A percentile compares a stretch with the other conserved stretches of the same genome.
These are phyloP conservation scores for Staphylotrichum longicolle DNA, from an alignment of 495 filamentous ascomycete genomes.

Conservation along the genomic window DNA sequence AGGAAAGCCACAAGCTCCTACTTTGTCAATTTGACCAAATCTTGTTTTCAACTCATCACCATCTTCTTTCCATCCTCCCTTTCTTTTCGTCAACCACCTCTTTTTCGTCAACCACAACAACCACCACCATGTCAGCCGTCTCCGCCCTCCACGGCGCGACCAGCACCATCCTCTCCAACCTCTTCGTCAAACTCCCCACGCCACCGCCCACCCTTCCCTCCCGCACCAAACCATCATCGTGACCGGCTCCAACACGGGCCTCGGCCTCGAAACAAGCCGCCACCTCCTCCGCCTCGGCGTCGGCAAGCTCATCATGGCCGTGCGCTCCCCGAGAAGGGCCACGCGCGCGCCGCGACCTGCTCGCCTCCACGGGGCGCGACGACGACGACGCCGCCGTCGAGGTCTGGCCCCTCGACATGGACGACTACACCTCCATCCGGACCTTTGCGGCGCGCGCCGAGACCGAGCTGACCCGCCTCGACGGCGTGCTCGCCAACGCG, in stretches of 20 bases:
- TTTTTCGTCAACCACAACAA: too few species aligned
- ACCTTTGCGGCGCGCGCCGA: slow-evolving; percentile 41
- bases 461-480: slow-evolving; percentile 36
- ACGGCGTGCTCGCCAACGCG: slow-evolving; percentile 51
- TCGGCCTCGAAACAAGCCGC: slow-evolving; percentile 7
- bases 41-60: too few species aligned
- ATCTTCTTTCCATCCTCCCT: too few species aligned
- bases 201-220: background rate
- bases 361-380: background rate
- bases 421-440: slow-evolving; percentile 37
- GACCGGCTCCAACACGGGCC: slow-evolving; percentile 8
- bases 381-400: slow-evolving; percentile 25
- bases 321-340: slow-evolving; percentile 3
- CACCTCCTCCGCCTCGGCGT: slow-evolving; percentile 5
- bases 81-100: background rate
- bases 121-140: background rate
- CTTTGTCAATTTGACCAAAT: too few species aligned
- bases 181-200: background rate
- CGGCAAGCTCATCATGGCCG: slow-evolving; percentile 3
- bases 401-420: slow-evolving; percentile 57
- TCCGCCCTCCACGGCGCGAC: background rate
- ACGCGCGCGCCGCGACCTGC: background rate
- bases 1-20: too few species aligned
- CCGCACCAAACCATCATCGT: slow-evolving; percentile 1
- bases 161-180: slow-evolving; percentile 1